These are phyloP conservation scores for Umbelopsis sp. DNA, from an alignment of 371 early-diverging fungal genomes.

Conservation along the genomic window DNA sequence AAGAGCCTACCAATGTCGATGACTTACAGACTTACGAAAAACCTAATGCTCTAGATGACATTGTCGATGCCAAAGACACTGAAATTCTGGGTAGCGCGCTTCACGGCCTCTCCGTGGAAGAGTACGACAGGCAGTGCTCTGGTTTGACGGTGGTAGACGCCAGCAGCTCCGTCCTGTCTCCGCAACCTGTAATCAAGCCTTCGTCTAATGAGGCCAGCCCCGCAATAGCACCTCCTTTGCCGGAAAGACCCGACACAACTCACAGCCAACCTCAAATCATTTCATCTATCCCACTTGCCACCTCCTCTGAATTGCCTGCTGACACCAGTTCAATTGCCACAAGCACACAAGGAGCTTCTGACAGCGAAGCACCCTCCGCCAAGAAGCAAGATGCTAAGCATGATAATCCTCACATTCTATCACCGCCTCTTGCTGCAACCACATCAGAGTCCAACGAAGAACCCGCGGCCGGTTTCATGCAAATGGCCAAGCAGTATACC, in stretches of 20 bases:
- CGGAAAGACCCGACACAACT: too few relatives aligned
- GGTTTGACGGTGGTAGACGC: not conserved
- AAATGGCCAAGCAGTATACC: not conserved
- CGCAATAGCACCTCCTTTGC: not conserved
- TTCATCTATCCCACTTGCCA: too few relatives aligned
- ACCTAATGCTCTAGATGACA: not conserved
- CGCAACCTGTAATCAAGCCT: not conserved
- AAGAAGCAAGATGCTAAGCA: not conserved
- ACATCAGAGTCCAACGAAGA: not conserved
- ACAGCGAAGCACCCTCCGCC: not conserved
- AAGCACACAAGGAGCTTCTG: not conserved
- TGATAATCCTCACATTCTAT: not conserved
- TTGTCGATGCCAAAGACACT: not conserved
- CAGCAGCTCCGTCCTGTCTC: constrained; percentile 1
- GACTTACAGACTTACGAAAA: not conserved
- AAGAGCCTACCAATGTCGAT: not conserved
- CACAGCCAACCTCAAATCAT: too few relatives aligned
- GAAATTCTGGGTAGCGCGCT: not conserved
- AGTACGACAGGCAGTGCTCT: constrained; percentile 10
- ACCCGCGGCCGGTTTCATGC: not conserved
- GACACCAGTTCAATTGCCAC: not conserved
- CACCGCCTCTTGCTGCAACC: not conserved
- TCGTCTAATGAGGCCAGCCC: too few relatives aligned
- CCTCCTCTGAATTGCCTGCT: too few relatives aligned
- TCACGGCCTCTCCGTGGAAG: not conserved